phyloP scores from a whole-genome alignment of 371 early-diverging fungal species.

The Circinella minor region DNA sequence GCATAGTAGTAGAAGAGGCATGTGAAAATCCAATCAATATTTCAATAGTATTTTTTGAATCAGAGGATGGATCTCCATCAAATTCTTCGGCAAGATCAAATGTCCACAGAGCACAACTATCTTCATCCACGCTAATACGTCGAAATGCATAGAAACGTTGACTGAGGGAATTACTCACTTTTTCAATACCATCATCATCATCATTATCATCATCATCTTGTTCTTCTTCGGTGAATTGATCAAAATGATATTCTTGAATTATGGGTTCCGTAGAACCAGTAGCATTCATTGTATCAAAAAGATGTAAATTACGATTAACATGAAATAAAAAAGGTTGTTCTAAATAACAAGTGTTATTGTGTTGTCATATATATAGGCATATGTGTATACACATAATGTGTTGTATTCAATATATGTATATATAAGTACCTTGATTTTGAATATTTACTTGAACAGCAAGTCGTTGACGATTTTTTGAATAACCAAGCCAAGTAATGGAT shows the following conservation, averaged over 20 bases:
- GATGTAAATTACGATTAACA: slow-evolving; percentile 12
- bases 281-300: slow-evolving; percentile 14
- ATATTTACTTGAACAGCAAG: slow-evolving; percentile 11
- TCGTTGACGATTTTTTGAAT: slow-evolving; percentile 9
- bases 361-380: not conserved
- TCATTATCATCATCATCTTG: slow-evolving; percentile 4
- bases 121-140: slow-evolving; percentile 4
- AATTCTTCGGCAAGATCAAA: slow-evolving; percentile 10
- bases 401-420: too few species aligned
- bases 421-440: slow-evolving; percentile 11
- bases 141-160: slow-evolving; percentile 12
- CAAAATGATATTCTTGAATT: slow-evolving; percentile 8
- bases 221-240: not conserved
- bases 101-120: slow-evolving; percentile 13
- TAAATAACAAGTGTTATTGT: not conserved
- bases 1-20: not conserved
- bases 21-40: slow-evolving; percentile 9
- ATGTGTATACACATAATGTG: not conserved
- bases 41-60: not conserved
- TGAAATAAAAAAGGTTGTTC: slow-evolving; percentile 10
- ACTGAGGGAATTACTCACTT: not conserved
- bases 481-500: not conserved
- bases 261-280: not conserved
- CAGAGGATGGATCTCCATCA: not conserved
- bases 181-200: not conserved